Base-by-base conservation (phyloP, 345 rosid species). In the Corchorus capsularis region DNA sequence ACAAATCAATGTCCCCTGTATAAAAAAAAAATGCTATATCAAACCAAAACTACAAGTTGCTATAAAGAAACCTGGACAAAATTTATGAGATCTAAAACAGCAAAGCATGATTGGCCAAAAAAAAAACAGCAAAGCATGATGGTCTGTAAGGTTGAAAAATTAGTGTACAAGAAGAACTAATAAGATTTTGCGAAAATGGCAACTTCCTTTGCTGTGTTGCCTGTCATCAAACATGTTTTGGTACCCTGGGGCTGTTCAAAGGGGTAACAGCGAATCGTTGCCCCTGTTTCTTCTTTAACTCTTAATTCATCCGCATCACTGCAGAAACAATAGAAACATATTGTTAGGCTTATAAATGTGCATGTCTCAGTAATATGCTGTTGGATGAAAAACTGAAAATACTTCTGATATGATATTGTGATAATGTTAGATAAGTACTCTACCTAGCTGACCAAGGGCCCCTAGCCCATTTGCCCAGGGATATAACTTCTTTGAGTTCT, bases 231-330 rank as follows among this genome's bases (percentile, higher is more conserved):
- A 83, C 98, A 96, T 63, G 85, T 82, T 82, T 91, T 93, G 56
- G 66, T 79, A 64, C 87, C 94, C 62, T 59, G 76, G 4, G 90
- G 85, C 85, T 96, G 99, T 62, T 92, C 86, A 34, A 96, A 96
- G 16, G 99, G 98, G 79, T 86, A 96, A 86, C 98, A 93, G 22
- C 98, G 74, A 71, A 93, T 90, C 22, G 98, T 93, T 73, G 97
- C 99, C 27, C 98, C 94, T 1, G 98, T 93, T 87, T 96, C 99
- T 83, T 96, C 99, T 82, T 93, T 93, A 32, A 96, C 92, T 85
- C 76, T 87, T 77, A 85, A 60, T 78, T 96, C 97, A 71, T 93
- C 98, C 0, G 86, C 84, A 77, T 91, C 96, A 64, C 98, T 92
- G 81, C 75, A 53, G 62, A 71, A 66, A 64, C 15, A 60, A 66